Evolutionary conservation across 768 basidiomycete genomes (phyloP).

Genomic region (Artomyces pyxidatus): DNA sequence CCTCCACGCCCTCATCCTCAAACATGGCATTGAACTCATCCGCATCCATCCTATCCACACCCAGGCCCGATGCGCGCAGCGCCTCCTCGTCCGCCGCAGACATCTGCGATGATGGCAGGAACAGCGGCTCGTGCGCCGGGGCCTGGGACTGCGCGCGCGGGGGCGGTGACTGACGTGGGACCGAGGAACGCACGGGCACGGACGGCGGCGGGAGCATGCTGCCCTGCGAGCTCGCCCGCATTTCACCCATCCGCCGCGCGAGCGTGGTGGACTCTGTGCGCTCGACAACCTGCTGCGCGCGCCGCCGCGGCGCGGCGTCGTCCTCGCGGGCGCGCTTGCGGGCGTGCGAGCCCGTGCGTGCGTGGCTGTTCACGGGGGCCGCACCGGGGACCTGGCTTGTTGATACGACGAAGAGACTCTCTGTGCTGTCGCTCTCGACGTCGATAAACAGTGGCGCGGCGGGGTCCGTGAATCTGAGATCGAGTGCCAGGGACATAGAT

Average conservation of each 20-base stretch:
- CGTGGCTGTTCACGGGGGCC: not conserved
- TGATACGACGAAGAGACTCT: slow-evolving; percentile 70
- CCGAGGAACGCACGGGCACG: not conserved
- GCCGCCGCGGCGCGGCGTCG: not conserved
- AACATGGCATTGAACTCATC: slow-evolving; percentile 55
- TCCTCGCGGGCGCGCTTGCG: slow-evolving; percentile 11
- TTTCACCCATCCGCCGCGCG: not conserved
- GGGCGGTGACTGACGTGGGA: not conserved
- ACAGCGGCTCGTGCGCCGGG: slow-evolving; percentile 22
- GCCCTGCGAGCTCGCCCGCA: not conserved
- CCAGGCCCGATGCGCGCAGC: slow-evolving; percentile 54
- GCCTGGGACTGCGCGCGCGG: not conserved
- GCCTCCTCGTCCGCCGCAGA: slow-evolving; percentile 46
- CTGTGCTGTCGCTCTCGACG: slow-evolving; percentile 57
- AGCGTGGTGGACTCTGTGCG: slow-evolving; percentile 5
- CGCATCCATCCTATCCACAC: slow-evolving; percentile 55
- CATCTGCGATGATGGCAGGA: slow-evolving; percentile 30
- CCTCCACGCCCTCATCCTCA: slow-evolving; percentile 53
- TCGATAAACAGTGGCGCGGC: slow-evolving; percentile 70
- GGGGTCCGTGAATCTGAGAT: slow-evolving; percentile 71
- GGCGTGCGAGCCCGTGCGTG: slow-evolving; percentile 9
- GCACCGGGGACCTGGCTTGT: slow-evolving; percentile 52
- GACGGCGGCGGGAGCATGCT: not conserved
- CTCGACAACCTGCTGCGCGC: slow-evolving; percentile 13
- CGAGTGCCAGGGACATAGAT: slow-evolving; percentile 52